phyloP scores from a whole-genome alignment of 1,284 basidiomycete genomes.

The Cerioporus squamosus region DNA sequence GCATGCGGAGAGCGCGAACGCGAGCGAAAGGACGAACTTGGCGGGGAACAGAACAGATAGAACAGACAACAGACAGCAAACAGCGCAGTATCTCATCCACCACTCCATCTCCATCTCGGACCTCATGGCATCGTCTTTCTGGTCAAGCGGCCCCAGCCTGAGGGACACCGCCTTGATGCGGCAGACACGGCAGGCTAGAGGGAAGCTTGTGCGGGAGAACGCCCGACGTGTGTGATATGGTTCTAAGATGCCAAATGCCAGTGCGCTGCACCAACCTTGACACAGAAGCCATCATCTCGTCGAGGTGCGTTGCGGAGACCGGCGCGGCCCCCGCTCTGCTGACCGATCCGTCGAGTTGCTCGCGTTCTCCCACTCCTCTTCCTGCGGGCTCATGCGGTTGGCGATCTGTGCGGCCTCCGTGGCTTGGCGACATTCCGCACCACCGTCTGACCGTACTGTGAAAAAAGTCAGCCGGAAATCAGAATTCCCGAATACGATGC shows the following conservation, averaged over 20 bases:
- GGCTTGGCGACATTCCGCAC: constrained; percentile 66
- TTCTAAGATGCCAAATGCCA: neutral
- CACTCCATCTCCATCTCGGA: neutral
- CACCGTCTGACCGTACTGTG: constrained; percentile 81
- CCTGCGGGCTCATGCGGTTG: constrained; percentile 31
- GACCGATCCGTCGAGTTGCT: constrained; percentile 33
- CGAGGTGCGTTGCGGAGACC: constrained; percentile 18
- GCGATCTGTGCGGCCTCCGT: constrained; percentile 34
- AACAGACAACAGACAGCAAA: constrained; percentile 1
- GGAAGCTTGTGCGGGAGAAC: constrained; percentile 14
- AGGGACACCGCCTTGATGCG: neutral
- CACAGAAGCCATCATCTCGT: constrained; percentile 12
- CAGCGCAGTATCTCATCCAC: neutral
- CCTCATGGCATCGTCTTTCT: neutral
- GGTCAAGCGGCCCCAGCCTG: neutral
- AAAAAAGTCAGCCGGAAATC: constrained; percentile 19
- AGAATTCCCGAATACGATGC: constrained; percentile 14
- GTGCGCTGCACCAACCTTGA: constrained; percentile 1
- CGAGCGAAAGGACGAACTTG: neutral
- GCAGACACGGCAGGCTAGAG: neutral
- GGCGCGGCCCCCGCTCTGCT: constrained; percentile 28
- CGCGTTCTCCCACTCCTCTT: constrained; percentile 36
- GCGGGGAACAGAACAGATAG: neutral
- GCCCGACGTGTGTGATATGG: constrained; percentile 1
- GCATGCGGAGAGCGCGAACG: neutral